Percentiles rank a stretch among this genome's conserved stretches.
Conservation (phyloP, 2,329 filamentous ascomycete genomes). For the Bipolaris sorokiniana region DNA sequence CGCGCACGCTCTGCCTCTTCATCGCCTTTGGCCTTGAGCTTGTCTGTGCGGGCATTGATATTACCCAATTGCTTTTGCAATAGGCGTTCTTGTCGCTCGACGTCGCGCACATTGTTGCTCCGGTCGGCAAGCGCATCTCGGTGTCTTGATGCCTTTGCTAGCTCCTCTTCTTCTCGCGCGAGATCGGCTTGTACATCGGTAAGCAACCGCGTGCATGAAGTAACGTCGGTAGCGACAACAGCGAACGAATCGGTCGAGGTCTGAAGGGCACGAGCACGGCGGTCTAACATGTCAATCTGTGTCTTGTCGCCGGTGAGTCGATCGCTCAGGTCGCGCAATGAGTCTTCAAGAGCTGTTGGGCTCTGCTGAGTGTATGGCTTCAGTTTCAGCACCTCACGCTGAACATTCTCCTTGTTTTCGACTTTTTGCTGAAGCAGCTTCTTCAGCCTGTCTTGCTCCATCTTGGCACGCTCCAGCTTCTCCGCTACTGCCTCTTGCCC, state of each 20-base stretch:
- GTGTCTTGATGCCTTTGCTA: constrained; percentile 78
- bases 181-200: constrained; percentile 87
- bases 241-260: constrained; percentile 90
- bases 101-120: constrained; percentile 86
- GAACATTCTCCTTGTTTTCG: constrained; percentile 70
- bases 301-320: constrained; percentile 78
- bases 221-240: constrained; percentile 83
- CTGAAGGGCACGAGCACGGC: constrained; percentile 84
- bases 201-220: constrained; percentile 84
- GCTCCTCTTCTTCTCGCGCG: constrained; percentile 88
- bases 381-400: constrained; percentile 87
- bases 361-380: constrained; percentile 92
- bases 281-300: constrained; percentile 86
- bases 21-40: constrained; percentile 78
- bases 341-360: constrained; percentile 80
- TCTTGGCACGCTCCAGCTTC: constrained; percentile 81
- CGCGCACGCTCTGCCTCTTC: constrained; percentile 82
- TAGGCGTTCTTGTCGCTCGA: constrained; percentile 85
- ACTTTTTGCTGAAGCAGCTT: constrained; percentile 74
- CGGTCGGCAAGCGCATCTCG: constrained; percentile 86
- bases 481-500: constrained; percentile 84
- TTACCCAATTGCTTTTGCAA: constrained; percentile 83
- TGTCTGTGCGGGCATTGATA: constrained; percentile 85
- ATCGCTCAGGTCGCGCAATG: constrained; percentile 80
- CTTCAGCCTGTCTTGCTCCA: constrained; percentile 78